phyloP scores from a whole-genome alignment of 1,284 basidiomycete species.

The Boletus semigastroideus region DNA sequence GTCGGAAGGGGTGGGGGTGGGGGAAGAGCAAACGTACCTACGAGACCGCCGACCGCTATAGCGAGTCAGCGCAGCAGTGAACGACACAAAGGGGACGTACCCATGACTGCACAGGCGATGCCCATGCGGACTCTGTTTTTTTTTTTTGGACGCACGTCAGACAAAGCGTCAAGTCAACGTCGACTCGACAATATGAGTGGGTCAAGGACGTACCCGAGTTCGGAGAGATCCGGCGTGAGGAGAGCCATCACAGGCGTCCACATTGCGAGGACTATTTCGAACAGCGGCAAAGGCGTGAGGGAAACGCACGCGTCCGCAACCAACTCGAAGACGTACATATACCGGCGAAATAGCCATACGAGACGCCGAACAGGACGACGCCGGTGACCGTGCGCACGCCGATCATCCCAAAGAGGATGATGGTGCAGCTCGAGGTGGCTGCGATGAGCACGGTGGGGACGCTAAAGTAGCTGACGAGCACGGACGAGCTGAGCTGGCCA shows the following conservation, averaged over 20 bases:
- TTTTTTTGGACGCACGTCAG: not conserved
- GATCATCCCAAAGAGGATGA: slow-evolving; percentile 31
- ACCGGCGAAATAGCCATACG: slow-evolving; percentile 43
- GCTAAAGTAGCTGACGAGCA: slow-evolving; percentile 23
- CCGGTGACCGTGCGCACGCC: slow-evolving; percentile 27
- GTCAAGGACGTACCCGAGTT: slow-evolving; percentile 23
- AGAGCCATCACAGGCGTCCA: slow-evolving; percentile 27
- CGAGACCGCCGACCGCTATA: slow-evolving; percentile 28
- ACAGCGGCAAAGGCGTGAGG: not conserved
- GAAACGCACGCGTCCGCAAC: too few species aligned
- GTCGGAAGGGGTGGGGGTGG: not conserved
- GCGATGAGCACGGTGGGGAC: slow-evolving; percentile 20
- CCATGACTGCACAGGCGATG: slow-evolving; percentile 29
- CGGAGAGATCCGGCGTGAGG: slow-evolving; percentile 30
- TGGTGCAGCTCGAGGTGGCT: slow-evolving; percentile 33
- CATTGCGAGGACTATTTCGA: slow-evolving; percentile 17
- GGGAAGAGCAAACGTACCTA: slow-evolving; percentile 18
- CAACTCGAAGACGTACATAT: slow-evolving; percentile 28
- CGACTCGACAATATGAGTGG: not conserved
- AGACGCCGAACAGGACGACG: slow-evolving; percentile 30
- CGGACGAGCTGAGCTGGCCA: slow-evolving; percentile 29
- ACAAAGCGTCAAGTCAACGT: not conserved
- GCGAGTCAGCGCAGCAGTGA: not conserved
- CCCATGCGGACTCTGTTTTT: slow-evolving; percentile 31
- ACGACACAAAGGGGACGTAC: slow-evolving; percentile 7